Base-by-base conservation (phyloP, 2,329 filamentous ascomycete genomes). In the Trichophyton simii region DNA sequence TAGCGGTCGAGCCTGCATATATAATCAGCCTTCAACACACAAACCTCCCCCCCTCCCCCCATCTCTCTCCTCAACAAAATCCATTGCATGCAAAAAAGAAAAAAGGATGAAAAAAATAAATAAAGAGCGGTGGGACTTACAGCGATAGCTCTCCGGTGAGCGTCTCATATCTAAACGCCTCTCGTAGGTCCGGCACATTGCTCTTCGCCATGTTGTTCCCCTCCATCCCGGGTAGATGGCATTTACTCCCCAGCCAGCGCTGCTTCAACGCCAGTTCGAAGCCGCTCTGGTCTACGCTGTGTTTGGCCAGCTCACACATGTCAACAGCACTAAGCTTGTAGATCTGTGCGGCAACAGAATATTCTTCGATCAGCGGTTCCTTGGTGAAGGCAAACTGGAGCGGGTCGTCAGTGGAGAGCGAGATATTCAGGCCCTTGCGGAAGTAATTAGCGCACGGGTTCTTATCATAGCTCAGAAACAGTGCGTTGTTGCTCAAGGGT, bases 381-480 rank as follows among this genome's bases (percentile, higher is more conserved):
- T 97, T 99, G 4, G 94, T 99, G 71, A 96, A 99, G 1, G 94
- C 94, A 72, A 99, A 99, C 71, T 99, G 94, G 55, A 99, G 80
- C 22, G 94, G 94, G 71, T 99, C 94, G 70, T 99, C 94, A 0
- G 94, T 97, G 1, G 92, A 97, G 3, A 99, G 78, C 1, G 92
- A 97, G 5, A 99, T 91, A 71, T 99, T 99, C 59, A 99, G 77
- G 0, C 94, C 94, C 61, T 94, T 86, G 70, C 89, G 87, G 79
- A 99, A 99, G 75, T 99, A 99, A 69, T 88, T 89, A 67, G 95
- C 82, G 76, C 96, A 99, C 0, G 94, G 94, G 68, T 99, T 99
- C 63, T 95, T 86, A 73, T 99, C 94, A 70, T 99, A 97, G 0
- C 92, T 91, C 59, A 99, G 78, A 77, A 99, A 99, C 36, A 99